Conservation (phyloP, 352 stramenopile species). For the Phytophthora fragariae region DNA sequence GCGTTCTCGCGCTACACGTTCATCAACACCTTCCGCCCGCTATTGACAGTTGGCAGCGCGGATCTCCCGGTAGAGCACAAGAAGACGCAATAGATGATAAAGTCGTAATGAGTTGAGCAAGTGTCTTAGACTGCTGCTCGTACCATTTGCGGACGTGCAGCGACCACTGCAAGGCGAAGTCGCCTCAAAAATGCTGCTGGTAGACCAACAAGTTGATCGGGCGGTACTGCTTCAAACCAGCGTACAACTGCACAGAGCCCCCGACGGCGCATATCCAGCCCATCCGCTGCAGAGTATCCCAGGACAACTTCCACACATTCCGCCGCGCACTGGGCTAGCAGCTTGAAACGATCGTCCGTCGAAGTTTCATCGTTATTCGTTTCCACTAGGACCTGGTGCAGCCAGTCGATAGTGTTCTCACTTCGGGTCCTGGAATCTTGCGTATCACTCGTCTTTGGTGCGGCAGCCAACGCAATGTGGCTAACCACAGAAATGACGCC, state of each 20-base stretch:
- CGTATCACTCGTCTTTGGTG: slow-evolving; percentile 9
- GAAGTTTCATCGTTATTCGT: not conserved
- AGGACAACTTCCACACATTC: not conserved
- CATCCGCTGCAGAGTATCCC: slow-evolving; percentile 4
- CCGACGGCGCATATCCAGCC: not conserved
- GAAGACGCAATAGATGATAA: slow-evolving; percentile 36
- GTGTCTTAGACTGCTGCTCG: not conserved
- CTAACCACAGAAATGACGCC: slow-evolving; percentile 22
- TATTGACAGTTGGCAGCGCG: slow-evolving; percentile 40
- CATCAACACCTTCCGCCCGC: slow-evolving; percentile 87
- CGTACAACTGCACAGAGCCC: slow-evolving; percentile 21
- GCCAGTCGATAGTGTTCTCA: not conserved
- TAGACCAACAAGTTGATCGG: not conserved
- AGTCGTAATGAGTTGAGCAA: too few relatives aligned
- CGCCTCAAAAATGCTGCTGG: slow-evolving; percentile 34
- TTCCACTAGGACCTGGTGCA: not conserved
- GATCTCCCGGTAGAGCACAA: slow-evolving; percentile 34
- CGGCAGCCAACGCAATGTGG: slow-evolving; percentile 19
- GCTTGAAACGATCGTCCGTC: not conserved
- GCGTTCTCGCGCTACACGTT: slow-evolving; percentile 96
- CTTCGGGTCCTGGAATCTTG: not conserved
- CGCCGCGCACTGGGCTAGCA: not conserved
- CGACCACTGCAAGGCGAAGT: slow-evolving; percentile 41
- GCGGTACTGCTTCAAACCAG: not conserved
- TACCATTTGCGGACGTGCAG: slow-evolving; percentile 20